Percentiles rank a stretch among this genome's conserved stretches.
phyloP scores from a whole-genome alignment of 176 grass and related monocot genomes.

The Sorghum bicolor region DNA sequence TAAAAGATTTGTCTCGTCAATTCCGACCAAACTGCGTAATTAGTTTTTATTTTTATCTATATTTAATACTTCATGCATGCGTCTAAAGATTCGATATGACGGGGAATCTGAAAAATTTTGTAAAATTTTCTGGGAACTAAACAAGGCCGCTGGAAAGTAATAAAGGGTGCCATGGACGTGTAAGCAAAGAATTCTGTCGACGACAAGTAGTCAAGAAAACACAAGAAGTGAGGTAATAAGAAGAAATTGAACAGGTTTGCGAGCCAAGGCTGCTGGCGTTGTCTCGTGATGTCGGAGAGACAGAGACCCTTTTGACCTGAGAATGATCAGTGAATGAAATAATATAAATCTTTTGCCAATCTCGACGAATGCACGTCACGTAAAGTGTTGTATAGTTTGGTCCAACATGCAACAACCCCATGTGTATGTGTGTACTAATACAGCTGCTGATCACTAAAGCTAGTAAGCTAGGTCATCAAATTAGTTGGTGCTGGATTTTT shows the following conservation, averaged over 20 bases:
- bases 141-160: too few species aligned
- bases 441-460: constrained; percentile 7
- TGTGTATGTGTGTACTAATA: too few species aligned
- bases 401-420: constrained; percentile 26
- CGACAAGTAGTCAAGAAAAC: not conserved
- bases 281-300: not conserved
- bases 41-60: too few species aligned
- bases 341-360: too few species aligned
- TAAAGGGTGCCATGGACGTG: constrained; percentile 15
- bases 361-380: too few species aligned
- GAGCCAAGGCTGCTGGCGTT: constrained; percentile 3
- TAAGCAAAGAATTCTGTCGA: constrained; percentile 18
- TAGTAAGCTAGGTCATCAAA: not conserved
- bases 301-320: constrained; percentile 30
- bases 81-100: too few species aligned
- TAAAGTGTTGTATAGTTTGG: not conserved
- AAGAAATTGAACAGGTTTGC: constrained; percentile 8
- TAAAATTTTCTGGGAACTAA: too few species aligned
- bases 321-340: not conserved
- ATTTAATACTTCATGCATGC: too few species aligned
- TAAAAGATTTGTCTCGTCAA: too few species aligned
- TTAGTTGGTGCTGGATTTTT: too few species aligned
- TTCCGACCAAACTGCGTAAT: too few species aligned
- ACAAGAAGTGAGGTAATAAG: not conserved
- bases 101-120: too few species aligned